Percentiles rank a stretch among this genome's conserved stretches.
Evolutionary conservation across 2,329 filamentous ascomycete species (phyloP).

Genomic region (Coleophoma cylindrospora): DNA sequence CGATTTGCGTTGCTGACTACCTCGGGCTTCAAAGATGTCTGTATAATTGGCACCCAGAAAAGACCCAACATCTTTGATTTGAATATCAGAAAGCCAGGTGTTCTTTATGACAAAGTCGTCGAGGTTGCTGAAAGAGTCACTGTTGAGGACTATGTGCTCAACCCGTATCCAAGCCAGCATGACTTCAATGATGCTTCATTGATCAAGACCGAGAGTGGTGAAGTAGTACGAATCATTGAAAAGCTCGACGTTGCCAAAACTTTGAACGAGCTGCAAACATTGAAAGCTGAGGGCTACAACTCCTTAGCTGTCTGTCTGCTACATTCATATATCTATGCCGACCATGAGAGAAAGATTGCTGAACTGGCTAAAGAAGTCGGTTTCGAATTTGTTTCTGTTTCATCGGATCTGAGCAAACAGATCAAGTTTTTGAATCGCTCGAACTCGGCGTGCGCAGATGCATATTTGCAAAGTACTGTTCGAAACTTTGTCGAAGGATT

Average conservation of each 20-base stretch:
- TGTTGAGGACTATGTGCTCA: conserved; percentile 61
- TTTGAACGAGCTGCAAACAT: conserved; percentile 19
- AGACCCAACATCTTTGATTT: conserved; percentile 68
- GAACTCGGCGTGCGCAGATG: conserved; percentile 63
- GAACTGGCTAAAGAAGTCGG: conserved; percentile 56
- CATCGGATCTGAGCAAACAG: conserved; percentile 63
- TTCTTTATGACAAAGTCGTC: conserved; percentile 60
- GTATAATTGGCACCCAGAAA: conserved; percentile 66
- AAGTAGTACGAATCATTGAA: conserved; percentile 56
- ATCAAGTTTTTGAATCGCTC: conserved; percentile 62
- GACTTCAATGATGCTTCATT: not conserved
- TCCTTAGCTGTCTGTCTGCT: not conserved
- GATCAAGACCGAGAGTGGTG: conserved; percentile 48
- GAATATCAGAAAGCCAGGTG: conserved; percentile 59
- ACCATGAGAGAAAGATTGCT: conserved; percentile 57
- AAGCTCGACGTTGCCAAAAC: conserved; percentile 44
- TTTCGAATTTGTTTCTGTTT: conserved; percentile 59
- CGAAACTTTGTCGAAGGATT: conserved; percentile 58
- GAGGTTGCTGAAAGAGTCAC: conserved; percentile 69
- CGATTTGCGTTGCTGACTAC: conserved; percentile 65
- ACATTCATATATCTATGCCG: conserved; percentile 9
- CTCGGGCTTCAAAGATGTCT: conserved; percentile 65
- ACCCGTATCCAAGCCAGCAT: not conserved
- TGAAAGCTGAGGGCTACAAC: not conserved
- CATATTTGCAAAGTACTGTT: conserved; percentile 62